Percentiles rank a stretch among this genome's conserved stretches.
Conservation (phyloP, 164 flowering plant species). For the Vitis amurensis region DNA sequence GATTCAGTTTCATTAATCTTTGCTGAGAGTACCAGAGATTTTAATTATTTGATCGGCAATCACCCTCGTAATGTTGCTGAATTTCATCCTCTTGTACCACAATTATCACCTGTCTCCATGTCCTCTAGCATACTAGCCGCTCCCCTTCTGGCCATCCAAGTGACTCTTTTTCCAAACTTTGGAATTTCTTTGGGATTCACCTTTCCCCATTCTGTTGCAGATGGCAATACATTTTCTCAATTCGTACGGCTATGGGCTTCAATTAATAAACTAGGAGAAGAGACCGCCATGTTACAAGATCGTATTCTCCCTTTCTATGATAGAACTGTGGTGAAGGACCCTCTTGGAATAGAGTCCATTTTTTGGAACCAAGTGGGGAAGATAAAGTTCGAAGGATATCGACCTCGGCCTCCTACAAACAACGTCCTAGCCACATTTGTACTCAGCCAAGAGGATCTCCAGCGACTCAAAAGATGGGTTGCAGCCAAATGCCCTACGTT, state of each 20-base stretch:
- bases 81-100: conserved; percentile 30
- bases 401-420: background rate
- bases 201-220: conserved; percentile 24
- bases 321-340: conserved; percentile 14
- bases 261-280: conserved; percentile 2
- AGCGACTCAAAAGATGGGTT: conserved; percentile 6
- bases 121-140: background rate
- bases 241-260: conserved; percentile 44
- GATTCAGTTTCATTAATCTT: conserved; percentile 34
- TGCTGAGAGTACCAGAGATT: conserved; percentile 30
- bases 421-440: conserved; percentile 9
- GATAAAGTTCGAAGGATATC: too few relatives aligned
- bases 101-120: conserved; percentile 8
- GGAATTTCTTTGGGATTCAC: conserved; percentile 30
- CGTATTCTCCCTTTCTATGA: conserved; percentile 4
- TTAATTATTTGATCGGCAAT: conserved; percentile 18
- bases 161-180: conserved; percentile 25
- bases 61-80: conserved; percentile 12
- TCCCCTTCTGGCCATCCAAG: conserved; percentile 30
- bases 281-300: too few relatives aligned
- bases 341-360: conserved; percentile 2
- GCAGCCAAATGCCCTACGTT: background rate
- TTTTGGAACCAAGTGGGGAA: background rate
- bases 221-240: conserved; percentile 22
- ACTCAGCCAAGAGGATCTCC: background rate